Evolutionary conservation across 129 eudicot species (phyloP), one percentile per base, ranked within the genome.

Genomic region (Solidago caesia): DNA sequence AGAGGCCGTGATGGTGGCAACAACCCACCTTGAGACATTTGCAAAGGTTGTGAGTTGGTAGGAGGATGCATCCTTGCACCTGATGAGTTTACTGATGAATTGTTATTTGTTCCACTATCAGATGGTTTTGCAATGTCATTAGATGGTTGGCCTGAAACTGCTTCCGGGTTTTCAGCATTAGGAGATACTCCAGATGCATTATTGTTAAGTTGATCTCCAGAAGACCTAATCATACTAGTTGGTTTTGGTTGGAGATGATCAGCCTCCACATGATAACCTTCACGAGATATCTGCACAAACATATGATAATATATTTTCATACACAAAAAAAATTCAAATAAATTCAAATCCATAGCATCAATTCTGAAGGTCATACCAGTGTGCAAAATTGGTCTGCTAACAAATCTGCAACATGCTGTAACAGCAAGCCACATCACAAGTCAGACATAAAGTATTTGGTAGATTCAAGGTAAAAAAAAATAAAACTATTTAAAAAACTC

Each of bases 391-490:
- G 97, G 44, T 86, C 85, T 42, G 96, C 98, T 51, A 94, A 91
- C 77, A 90, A 83, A 84, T 94, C 98, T 4, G 98, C 98, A 75
- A 66, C 77, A 79, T 90, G 96, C 98, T 94, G 96, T 75, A 53
- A 62, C 57, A 75, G 59, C 49, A 82, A 25, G 52, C 72, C 44
- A 76, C 44, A 72, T 21, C 68, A 29, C 4, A 62, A 33, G 81
- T 81, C 71, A 87, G 85, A 68, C 45, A 21, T 21, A 10, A 26
- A 76, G 8, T 4, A 33, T 9, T 39, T 60, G 33, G 13, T 59
- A 60, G 14, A 64, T 64, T 75, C 52, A 64, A 49, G 64, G n/a
- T 26, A 2, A 21, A 33, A n/a, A n/a, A 48, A 8, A 47, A 26
- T 12, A 29, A 73, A 25, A 15, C 21, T 21, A 42, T 39, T 21